Base-by-base conservation (phyloP, 2,329 filamentous ascomycete species). In the Hymenoscyphus scutula region DNA sequence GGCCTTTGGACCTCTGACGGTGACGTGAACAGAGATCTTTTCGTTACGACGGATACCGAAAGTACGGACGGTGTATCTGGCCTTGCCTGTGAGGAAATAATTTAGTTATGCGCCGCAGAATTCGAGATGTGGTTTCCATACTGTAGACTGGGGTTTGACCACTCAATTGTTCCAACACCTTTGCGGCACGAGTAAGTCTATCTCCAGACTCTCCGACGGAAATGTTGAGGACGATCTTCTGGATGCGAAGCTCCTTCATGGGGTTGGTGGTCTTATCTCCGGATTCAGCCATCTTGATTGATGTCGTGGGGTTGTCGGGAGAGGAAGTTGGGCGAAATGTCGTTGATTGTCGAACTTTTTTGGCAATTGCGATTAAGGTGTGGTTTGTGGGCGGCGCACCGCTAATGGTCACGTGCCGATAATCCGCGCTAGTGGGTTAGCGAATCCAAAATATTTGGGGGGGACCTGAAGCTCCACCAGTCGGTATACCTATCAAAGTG, bases 31-130 rank as follows among this genome's bases (percentile, higher is more conserved):
- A 73, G 95, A 85, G 78, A 99, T 99, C 91, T 97, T 98, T 82
- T 99, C 95, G 90, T 99, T 99, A 92, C 95, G 94, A 81, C 95
- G 94, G 88, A 99, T 99, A 89, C 95, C 95, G 83, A 99, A 99
- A 79, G 94, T 98, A 85, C 95, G 94, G 88, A 99, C 95, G 75
- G 95, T 99, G 89, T 98, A 99, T 79, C 95, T 92, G 81, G 95
- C 95, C 91, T 99, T 99, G 92, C 90, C 91, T 93, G 76, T 62
- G 27, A 58, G 59, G 27, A 60, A 32, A 37, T 11, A 27, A 56
- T 72, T 66, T n/a, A 71, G 66, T 63, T 62, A 59, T 64, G 55
- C 58, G 65, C 3, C 29, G 54, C 25, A 54, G 54, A 65, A 71
- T 60, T n/a, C 45, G 53, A 27, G 41, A 30, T 23, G n/a, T 59